Evolutionary conservation across 2,329 filamentous ascomycete genomes (phyloP).

Genomic region (Fusarium tricinctum): DNA sequence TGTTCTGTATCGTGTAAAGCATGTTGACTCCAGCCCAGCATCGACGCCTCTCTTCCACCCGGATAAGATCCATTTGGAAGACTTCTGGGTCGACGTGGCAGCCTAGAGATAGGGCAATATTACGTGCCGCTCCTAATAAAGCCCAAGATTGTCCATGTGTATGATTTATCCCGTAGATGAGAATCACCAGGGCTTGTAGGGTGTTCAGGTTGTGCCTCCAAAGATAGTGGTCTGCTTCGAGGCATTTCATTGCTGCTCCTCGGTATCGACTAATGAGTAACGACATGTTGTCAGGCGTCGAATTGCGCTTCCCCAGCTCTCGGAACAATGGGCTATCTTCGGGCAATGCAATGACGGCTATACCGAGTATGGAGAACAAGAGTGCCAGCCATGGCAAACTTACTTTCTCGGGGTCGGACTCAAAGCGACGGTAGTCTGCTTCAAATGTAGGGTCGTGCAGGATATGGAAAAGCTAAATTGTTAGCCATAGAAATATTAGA

Average conservation of each 20-base stretch:
- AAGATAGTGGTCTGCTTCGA: constrained; percentile 31
- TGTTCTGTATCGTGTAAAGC: constrained; percentile 39
- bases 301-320: constrained; percentile 2
- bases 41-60: constrained; percentile 26
- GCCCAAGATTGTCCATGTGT: constrained; percentile 38
- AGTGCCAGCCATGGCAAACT: neutral
- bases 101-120: constrained; percentile 30
- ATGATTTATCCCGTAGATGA: constrained; percentile 37
- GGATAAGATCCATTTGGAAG: constrained; percentile 22
- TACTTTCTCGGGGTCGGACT: constrained; percentile 3
- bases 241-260: constrained; percentile 29
- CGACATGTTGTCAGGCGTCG: constrained; percentile 18
- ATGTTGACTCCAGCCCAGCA: constrained; percentile 37
- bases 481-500: too few relatives aligned
- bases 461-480: constrained; percentile 2
- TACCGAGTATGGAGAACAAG: constrained; percentile 2
- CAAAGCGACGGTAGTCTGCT: neutral
- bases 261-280: constrained; percentile 18
- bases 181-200: constrained; percentile 18
- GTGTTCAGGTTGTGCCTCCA: constrained; percentile 34
- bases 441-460: constrained; percentile 5
- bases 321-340: neutral
- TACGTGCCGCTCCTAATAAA: constrained; percentile 22
- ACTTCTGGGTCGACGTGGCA: constrained; percentile 25
- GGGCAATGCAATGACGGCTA: constrained; percentile 2